A percentile compares a stretch with the other conserved stretches of the same genome.
phyloP scores from a whole-genome alignment of 306 rosid genomes.

The Dryas drummondii region DNA sequence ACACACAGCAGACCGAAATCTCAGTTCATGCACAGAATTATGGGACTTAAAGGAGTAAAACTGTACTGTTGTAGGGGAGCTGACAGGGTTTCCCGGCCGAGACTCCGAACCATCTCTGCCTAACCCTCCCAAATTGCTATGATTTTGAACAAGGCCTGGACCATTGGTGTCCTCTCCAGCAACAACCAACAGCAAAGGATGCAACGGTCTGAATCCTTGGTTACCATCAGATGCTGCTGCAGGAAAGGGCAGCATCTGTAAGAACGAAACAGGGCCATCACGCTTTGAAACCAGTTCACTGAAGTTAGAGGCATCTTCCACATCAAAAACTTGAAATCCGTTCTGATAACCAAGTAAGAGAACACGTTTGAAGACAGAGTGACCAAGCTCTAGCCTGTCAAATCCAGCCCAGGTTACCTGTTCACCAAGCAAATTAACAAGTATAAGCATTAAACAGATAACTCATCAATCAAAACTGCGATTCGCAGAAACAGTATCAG shows the following conservation, averaged over 20 bases:
- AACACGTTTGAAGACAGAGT: conserved; percentile 44
- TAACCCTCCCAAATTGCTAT: conserved; percentile 34
- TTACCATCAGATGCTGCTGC: conserved; percentile 43
- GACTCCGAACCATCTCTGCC: conserved; percentile 50
- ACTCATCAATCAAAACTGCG: not conserved
- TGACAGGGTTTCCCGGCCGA: conserved; percentile 44
- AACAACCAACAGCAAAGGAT: conserved; percentile 78
- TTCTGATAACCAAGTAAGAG: conserved; percentile 83
- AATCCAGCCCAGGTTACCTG: conserved; percentile 96
- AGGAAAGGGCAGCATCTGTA: conserved; percentile 86
- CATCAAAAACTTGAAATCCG: conserved; percentile 89
- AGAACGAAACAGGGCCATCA: conserved; percentile 72
- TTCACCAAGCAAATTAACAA: conserved; percentile 21
- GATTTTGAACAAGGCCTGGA: conserved; percentile 31
- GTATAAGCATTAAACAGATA: not conserved
- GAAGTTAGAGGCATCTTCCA: conserved; percentile 74
- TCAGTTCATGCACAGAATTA: conserved; percentile 73
- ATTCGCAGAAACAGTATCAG: not conserved
- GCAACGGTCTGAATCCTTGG: conserved; percentile 58
- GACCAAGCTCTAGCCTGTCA: conserved; percentile 70
- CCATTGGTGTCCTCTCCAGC: conserved; percentile 54
- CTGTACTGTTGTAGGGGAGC: conserved; percentile 71
- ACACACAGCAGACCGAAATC: conserved; percentile 73
- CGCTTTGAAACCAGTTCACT: conserved; percentile 82
- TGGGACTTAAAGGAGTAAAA: conserved; percentile 82